Evolutionary conservation across 163 green algal genomes (phyloP).

Genomic region (Trebouxia gelatinosa): DNA sequence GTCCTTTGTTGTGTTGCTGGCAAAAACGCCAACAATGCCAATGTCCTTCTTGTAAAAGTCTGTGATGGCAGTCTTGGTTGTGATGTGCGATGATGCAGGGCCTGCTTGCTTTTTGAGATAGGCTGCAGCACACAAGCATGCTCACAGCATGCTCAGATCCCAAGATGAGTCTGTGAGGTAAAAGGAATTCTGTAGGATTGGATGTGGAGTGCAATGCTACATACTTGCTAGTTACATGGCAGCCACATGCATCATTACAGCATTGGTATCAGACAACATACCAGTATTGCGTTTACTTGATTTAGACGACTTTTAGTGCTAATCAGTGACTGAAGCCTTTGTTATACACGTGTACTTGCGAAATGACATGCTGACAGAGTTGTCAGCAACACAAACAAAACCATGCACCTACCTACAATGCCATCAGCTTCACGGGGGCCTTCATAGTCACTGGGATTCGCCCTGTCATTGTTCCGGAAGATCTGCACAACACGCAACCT

Average conservation of each 20-base stretch:
- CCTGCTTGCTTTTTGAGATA: conserved; percentile 54
- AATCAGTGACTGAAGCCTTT: too few species aligned
- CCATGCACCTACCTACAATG: conserved; percentile 50
- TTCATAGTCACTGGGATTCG: conserved; percentile 48
- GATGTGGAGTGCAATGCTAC: background rate
- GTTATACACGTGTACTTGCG: too few species aligned
- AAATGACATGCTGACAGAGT: background rate
- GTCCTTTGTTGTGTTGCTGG: conserved; percentile 4
- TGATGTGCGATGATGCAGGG: conserved; percentile 39
- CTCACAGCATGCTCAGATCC: background rate
- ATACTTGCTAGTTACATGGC: background rate
- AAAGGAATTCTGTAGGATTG: background rate
- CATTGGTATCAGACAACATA: too few species aligned
- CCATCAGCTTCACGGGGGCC: conserved; percentile 56
- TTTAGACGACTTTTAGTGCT: too few species aligned
- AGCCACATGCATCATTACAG: background rate
- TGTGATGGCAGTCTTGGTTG: conserved; percentile 1
- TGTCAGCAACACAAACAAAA: background rate
- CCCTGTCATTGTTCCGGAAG: conserved; percentile 46
- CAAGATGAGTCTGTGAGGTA: background rate
- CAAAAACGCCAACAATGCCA: conserved; percentile 44
- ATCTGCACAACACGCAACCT: conserved; percentile 37
- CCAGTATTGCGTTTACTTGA: too few species aligned
- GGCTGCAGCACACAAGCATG: background rate
- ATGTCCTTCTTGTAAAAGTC: conserved; percentile 30